Evolutionary conservation across 176 grass and related monocot genomes (phyloP), one percentile per base, ranked within the genome.

Genomic region (Stipa capillata): DNA sequence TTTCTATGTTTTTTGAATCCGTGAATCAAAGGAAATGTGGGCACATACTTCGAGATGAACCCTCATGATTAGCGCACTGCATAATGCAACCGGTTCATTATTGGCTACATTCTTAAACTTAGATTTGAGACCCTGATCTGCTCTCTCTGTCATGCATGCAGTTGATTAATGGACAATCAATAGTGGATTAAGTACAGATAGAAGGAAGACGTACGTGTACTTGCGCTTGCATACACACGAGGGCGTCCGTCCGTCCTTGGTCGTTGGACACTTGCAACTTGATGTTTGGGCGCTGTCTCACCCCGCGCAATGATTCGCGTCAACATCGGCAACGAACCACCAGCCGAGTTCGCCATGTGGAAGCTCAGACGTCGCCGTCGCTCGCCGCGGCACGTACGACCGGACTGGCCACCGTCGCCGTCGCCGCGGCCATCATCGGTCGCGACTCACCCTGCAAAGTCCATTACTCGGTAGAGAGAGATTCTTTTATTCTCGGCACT

Each of bases 321-420:
- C 85, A n/a, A 37, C 74, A 24, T 88, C 76, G 70, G 52, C 86
- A 58, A 54, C 61, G 81, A 88, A 55, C 69, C 76, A 80, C 77
- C 87, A 69, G 63, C 53, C 69, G 20, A 44, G 77, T 49, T 57
- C 63, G 42, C 71, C 87, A 89, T 85, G 87, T 89, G 87, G 87
- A 81, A 85, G 87, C 82, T 89, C 77, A 81, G 77, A 81, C 77
- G 87, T 89, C 87, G 77, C 76, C 82, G 36, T 89, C 87, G 59
- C 16, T 69, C 82, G 62, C 56, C 63, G 37, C 25, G 40, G 15
- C 8, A 49, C 40, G 8, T 40, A 57, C 55, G 55, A 43, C 63
- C 32, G 56, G 25, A n/a, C 66, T 21, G 54, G 53, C 39, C 49
- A 66, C 39, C 64, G 11, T 44, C 63, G 36, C 25, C 16, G 61